Base-by-base conservation (phyloP, 1,284 basidiomycete species). In the Cutaneotrichosporon spelunceum region DNA sequence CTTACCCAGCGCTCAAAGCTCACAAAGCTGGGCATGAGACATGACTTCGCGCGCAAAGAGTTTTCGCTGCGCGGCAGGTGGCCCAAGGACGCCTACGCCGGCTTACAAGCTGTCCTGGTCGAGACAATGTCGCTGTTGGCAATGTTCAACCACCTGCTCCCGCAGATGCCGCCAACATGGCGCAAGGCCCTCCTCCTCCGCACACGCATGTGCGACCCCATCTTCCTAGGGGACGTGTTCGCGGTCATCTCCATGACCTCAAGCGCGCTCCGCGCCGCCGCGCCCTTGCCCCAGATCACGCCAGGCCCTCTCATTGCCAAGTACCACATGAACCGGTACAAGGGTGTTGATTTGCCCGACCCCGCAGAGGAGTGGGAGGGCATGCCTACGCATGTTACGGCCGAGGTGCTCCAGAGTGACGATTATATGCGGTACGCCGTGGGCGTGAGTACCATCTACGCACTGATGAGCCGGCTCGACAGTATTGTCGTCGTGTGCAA, bases 141-240 rank as follows among this genome's bases (percentile, higher is more conserved):
- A 3, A 77, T 78, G 60, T 63, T 79, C 39, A 73, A 78, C 56
- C 78, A 79, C 72, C 73, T 80, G 55, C 61, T 80, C 52, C 53
- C 69, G 54, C 67, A 77, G 69, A 56, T 80, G 64, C 66, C 78
- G 10, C 64, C 74, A 19, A 76, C 67, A 16, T 93, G 88, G 90
- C 84, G 85, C 21, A 84, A 83, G 29, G 91, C 90, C 0, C 86
- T 93, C 64, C 81, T 93, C 19, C 83, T 84, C 21, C 80, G 90
- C 23, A 90, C 90, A 0, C 82, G 89, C 1, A 84, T 93, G 65
- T 79, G 87, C 14, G 90, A 93, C 72, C 84, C 88, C 0, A 84
- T 87, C 64, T 93, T 93, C 69, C 85, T 93, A 62, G 91, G 90
- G 2, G 91, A 93, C 65, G 83, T 90, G 10, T 80, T 92, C 13